Percentiles rank a stretch among this genome's conserved stretches.
phyloP scores from a whole-genome alignment of 495 filamentous ascomycete genomes.

The Talaromyces adpressus region DNA sequence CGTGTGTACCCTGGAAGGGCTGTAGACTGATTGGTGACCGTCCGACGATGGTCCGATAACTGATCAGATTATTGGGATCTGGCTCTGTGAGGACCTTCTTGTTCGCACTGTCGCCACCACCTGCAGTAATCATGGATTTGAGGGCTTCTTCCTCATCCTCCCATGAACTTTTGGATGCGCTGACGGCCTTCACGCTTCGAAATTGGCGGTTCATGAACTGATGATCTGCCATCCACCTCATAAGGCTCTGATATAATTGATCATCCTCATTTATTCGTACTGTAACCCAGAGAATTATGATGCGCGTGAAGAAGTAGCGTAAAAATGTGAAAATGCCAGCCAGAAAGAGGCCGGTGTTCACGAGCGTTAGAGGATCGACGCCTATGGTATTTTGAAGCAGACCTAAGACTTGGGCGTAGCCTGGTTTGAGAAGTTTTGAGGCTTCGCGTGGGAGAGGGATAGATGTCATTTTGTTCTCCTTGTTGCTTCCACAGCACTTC shows the following conservation, averaged over 20 bases:
- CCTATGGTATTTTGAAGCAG: background rate
- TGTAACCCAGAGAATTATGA: background rate
- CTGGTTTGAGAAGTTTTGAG: slow-evolving; percentile 5
- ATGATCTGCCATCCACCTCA: slow-evolving; percentile 8
- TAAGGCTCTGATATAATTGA: background rate
- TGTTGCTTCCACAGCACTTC: too few species aligned
- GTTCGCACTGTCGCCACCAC: background rate
- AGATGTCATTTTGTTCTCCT: background rate
- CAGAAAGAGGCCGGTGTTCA: slow-evolving; percentile 3
- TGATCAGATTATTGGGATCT: slow-evolving; percentile 9
- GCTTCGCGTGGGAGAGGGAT: slow-evolving; percentile 5
- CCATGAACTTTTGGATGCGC: slow-evolving; percentile 5
- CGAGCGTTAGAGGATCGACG: slow-evolving; percentile 4
- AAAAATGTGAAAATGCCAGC: slow-evolving; percentile 3
- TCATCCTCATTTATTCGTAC: slow-evolving; percentile 9
- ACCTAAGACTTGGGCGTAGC: background rate
- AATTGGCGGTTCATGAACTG: slow-evolving; percentile 9
- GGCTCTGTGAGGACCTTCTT: slow-evolving; percentile 2
- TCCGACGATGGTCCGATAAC: slow-evolving; percentile 7
- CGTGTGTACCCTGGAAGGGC: slow-evolving; percentile 4
- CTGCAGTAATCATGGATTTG: background rate
- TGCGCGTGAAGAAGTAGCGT: slow-evolving; percentile 6
- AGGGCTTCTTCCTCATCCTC: slow-evolving; percentile 9
- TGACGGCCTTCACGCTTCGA: slow-evolving; percentile 7
- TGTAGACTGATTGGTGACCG: slow-evolving; percentile 5